Percentiles rank a stretch among this genome's conserved stretches.
Evolutionary conservation across 306 rosid genomes (phyloP).

Genomic region (Begonia fuchsioides): DNA sequence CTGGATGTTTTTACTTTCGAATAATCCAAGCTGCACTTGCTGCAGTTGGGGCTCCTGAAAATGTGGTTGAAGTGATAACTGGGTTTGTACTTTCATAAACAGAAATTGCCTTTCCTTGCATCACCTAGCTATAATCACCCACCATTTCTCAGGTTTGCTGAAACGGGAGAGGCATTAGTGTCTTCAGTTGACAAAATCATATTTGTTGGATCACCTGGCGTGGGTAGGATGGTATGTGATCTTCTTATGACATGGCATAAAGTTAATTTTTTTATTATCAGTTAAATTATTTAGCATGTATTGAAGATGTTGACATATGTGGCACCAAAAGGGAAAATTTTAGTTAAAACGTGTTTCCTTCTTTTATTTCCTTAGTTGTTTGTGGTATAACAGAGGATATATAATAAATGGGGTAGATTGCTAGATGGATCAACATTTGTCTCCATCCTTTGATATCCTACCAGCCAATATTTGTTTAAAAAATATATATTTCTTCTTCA

Average conservation of each 20-base stretch:
- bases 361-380: not conserved
- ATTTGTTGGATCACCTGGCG: conserved; percentile 95
- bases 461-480: not conserved
- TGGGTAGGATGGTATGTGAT: conserved; percentile 85
- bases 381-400: not conserved
- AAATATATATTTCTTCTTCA: not conserved
- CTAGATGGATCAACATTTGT: not conserved
- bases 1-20: conserved; percentile 87
- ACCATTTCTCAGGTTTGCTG: conserved; percentile 59
- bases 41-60: conserved; percentile 97
- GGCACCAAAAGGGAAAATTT: too few species aligned
- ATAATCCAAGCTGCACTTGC: conserved; percentile 98
- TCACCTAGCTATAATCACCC: conserved; percentile 7
- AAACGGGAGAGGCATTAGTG: conserved; percentile 91
- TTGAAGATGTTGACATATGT: too few species aligned
- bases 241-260: conserved; percentile 17
- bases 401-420: not conserved
- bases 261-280: not conserved
- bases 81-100: conserved; percentile 42
- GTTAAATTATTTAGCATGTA: not conserved
- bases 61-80: conserved; percentile 81
- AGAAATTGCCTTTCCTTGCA: conserved; percentile 5
- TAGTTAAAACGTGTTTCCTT: not conserved
- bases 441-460: not conserved
- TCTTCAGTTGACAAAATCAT: conserved; percentile 88